Evolutionary conservation across 805 yeast genomes (phyloP).

Genomic region (Helenozyma rhizophorensis): DNA sequence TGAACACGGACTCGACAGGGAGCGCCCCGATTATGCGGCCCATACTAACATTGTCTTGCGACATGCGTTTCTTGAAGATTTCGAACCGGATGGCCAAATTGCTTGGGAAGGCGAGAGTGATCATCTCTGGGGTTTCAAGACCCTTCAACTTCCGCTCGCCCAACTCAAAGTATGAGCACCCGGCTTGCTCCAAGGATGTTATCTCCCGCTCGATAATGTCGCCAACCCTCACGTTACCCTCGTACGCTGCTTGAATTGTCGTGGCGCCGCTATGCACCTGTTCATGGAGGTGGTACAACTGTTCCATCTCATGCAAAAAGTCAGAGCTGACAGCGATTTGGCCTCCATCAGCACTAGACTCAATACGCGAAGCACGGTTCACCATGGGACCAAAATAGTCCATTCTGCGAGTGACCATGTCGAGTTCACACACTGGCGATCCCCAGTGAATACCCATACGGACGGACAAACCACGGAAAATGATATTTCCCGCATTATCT

Average conservation of each 20-base stretch:
- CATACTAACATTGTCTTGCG: slow-evolving; percentile 13
- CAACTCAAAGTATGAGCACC: slow-evolving; percentile 59
- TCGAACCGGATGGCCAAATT: slow-evolving; percentile 58
- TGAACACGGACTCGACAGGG: slow-evolving; percentile 43
- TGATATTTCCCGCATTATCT: slow-evolving; percentile 53
- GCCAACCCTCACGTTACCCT: slow-evolving; percentile 44
- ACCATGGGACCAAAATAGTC: slow-evolving; percentile 99
- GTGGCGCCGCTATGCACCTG: slow-evolving; percentile 27
- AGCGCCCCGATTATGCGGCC: slow-evolving; percentile 35
- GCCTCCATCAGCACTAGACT: slow-evolving; percentile 98
- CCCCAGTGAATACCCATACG: slow-evolving; percentile 99
- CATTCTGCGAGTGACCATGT: slow-evolving; percentile 94
- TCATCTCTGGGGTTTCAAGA: slow-evolving; percentile 84
- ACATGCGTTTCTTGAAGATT: slow-evolving; percentile 26
- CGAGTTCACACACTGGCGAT: slow-evolving; percentile 90
- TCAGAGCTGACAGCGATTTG: slow-evolving; percentile 86
- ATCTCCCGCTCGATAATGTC: slow-evolving; percentile 64
- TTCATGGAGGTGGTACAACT: slow-evolving; percentile 47
- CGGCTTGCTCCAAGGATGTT: slow-evolving; percentile 58
- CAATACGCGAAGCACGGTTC: slow-evolving; percentile 87
- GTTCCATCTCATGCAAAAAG: slow-evolving; percentile 66
- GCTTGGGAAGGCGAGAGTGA: slow-evolving; percentile 74
- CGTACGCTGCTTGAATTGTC: slow-evolving; percentile 38
- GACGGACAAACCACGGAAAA: slow-evolving; percentile 87
- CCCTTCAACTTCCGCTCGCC: slow-evolving; percentile 94